A percentile compares a stretch with the other conserved stretches of the same genome.
Evolutionary conservation across 1,284 basidiomycete genomes (phyloP).

Genomic region (Fomitopsis pinicola): DNA sequence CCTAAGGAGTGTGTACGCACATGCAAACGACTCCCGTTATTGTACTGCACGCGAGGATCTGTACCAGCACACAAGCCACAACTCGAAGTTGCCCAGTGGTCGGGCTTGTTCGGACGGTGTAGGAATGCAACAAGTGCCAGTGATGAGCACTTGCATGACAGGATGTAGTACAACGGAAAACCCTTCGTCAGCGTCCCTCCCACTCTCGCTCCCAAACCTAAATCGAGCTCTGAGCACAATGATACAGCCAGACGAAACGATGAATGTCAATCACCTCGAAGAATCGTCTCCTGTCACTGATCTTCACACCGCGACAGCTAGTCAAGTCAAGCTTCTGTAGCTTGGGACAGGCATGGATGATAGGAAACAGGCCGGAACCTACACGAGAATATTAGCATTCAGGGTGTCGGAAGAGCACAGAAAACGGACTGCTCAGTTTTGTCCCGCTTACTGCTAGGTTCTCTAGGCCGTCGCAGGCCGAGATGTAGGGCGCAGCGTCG

Average conservation of each 20-base stretch:
- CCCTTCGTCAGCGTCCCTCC: slow-evolving; percentile 9
- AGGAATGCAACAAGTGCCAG: too few species aligned
- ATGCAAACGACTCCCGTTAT: not conserved
- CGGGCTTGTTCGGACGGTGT: too few species aligned
- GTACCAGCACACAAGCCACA: not conserved
- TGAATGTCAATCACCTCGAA: slow-evolving; percentile 46
- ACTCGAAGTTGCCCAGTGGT: not conserved
- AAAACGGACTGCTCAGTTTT: slow-evolving; percentile 48
- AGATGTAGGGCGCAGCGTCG: slow-evolving; percentile 45
- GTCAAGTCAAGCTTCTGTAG: slow-evolving; percentile 57
- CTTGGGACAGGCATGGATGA: slow-evolving; percentile 53
- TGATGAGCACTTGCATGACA: too few species aligned
- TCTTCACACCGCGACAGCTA: slow-evolving; percentile 57
- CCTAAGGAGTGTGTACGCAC: not conserved
- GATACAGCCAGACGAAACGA: too few species aligned
- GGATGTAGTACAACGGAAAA: not conserved
- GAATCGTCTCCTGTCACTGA: slow-evolving; percentile 58
- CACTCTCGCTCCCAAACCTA: slow-evolving; percentile 45
- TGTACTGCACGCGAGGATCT: not conserved
- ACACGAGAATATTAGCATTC: not conserved
- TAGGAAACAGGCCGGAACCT: slow-evolving; percentile 52
- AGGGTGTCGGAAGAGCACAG: not conserved
- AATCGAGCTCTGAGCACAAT: not conserved
- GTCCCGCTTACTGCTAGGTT: slow-evolving; percentile 54
- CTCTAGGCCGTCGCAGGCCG: slow-evolving; percentile 43